Evolutionary conservation across 2,329 filamentous ascomycete species (phyloP).

Genomic region (Fusarium veterinarium): DNA sequence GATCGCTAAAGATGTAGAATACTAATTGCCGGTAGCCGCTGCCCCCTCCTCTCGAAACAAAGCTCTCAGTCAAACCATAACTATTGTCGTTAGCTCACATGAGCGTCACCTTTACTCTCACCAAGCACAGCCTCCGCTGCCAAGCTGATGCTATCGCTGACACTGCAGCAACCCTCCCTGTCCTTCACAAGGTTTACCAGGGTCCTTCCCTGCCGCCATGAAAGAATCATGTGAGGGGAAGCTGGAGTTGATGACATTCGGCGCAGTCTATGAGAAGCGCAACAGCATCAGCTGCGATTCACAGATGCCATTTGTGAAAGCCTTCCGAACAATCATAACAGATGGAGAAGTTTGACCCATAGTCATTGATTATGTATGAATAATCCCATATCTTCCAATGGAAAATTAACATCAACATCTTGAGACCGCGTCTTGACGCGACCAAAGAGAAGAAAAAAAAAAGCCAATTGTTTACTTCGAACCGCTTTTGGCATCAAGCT

Average conservation of each 20-base stretch:
- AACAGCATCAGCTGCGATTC: background rate
- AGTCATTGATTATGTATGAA: background rate
- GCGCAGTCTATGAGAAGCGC: background rate
- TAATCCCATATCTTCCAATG: background rate
- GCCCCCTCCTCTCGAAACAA: conserved; percentile 46
- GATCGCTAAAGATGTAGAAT: conserved; percentile 2
- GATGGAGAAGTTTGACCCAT: background rate
- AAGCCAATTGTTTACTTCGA: conserved; percentile 33
- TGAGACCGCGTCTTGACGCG: conserved; percentile 17
- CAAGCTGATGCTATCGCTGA: conserved; percentile 44
- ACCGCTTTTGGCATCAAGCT: conserved; percentile 34
- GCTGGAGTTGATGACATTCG: conserved; percentile 4
- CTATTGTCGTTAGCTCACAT: conserved; percentile 16
- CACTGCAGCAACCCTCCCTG: conserved; percentile 33
- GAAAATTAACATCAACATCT: background rate
- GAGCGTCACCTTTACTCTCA: conserved; percentile 2
- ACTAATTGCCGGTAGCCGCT: conserved; percentile 36
- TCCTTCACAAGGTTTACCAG: conserved; percentile 27
- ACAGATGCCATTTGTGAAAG: background rate
- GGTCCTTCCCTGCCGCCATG: conserved; percentile 36
- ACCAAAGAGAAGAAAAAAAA: background rate
- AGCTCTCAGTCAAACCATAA: conserved; percentile 27
- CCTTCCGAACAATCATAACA: background rate
- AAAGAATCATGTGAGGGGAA: conserved; percentile 6
- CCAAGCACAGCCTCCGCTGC: conserved; percentile 42